Base-by-base conservation (phyloP, 306 rosid species). In the Heteromeles arbutifolia region DNA sequence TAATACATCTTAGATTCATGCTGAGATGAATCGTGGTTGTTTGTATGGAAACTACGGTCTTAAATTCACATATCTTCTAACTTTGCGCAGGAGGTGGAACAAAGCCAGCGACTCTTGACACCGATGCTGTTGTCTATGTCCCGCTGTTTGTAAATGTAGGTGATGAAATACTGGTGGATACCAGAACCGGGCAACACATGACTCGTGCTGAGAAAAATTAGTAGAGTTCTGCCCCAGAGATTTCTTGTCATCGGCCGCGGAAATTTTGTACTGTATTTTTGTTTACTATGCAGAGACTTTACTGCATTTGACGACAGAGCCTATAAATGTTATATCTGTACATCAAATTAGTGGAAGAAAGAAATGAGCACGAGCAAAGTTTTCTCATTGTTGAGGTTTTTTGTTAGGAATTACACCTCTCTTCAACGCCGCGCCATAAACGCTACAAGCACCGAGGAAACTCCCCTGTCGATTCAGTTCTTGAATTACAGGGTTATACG, bases 101-200 rank as follows among this genome's bases (percentile, higher is more conserved):
- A 68, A 95, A 89, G 88, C 97, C 97, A 34, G 99, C 97, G 13
- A 96, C 96, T 24, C 93, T 96, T 4, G 98, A 96, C 77, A 96
- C 99, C 0, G 98, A 97, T 12, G 86, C 96, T 34, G 74, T 88
- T 31, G 98, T 96, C 53, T 89, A 81, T 80, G 99, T 90, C 69
- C 99, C 99, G 4, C 85, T 90, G 80, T 96, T 92, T 73, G 76
- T 96, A 69, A 92, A 87, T 77, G n/a, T 70, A 19, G 93, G 98
- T 5, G 99, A 96, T 5, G 88, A 87, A 74, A 88, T 92, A 68
- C 26, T 92, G 80, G 89, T 92, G 74, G 97, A 96, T 83, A 83
- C 98, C 68, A 96, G 98, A 89, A 86, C 93, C 19, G 93, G 97
- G 75, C 93, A 90, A 77, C 92, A 95, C 91, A 87, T 86, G 87